phyloP scores from a whole-genome alignment of 73 alveolate species.

The Breviolum minutum region DNA sequence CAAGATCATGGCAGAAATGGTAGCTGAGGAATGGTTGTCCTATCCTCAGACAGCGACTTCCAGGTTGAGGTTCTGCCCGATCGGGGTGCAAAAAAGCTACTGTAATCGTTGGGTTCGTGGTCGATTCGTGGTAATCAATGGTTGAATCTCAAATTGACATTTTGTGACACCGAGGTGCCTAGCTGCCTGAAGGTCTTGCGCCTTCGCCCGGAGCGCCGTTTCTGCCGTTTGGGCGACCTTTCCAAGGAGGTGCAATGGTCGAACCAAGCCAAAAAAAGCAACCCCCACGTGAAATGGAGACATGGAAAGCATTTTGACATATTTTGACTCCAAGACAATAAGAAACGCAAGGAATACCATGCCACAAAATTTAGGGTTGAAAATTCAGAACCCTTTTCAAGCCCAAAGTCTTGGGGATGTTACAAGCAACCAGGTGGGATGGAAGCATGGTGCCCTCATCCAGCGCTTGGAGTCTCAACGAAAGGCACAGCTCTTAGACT shows the following conservation, averaged over 20 bases:
- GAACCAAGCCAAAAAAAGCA: too few species aligned
- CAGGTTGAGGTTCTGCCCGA: background rate
- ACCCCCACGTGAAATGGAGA: too few species aligned
- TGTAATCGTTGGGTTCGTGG: too few species aligned
- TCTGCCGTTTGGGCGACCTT: constrained; percentile 94
- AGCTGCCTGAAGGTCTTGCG: constrained; percentile 77
- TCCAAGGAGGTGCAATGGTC: constrained; percentile 55
- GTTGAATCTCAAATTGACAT: too few species aligned
- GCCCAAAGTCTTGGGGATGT: background rate
- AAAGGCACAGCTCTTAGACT: background rate
- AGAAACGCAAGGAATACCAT: too few species aligned
- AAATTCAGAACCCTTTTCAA: too few species aligned
- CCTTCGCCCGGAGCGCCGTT: constrained; percentile 95
- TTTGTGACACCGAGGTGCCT: constrained; percentile 1
- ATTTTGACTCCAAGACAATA: too few species aligned
- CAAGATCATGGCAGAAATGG: background rate
- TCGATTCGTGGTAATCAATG: too few species aligned
- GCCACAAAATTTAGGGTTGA: too few species aligned
- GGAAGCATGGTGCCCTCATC: constrained; percentile 77
- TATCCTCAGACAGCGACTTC: background rate
- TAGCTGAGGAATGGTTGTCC: constrained; percentile 28
- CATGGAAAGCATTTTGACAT: too few species aligned
- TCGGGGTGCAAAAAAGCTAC: too few species aligned
- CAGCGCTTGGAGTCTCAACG: constrained; percentile 62
- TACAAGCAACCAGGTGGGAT: constrained; percentile 52